These are phyloP conservation scores for Orbilia quercus DNA, from an alignment of 2,329 filamentous ascomycete species.

Conservation along the genomic window DNA sequence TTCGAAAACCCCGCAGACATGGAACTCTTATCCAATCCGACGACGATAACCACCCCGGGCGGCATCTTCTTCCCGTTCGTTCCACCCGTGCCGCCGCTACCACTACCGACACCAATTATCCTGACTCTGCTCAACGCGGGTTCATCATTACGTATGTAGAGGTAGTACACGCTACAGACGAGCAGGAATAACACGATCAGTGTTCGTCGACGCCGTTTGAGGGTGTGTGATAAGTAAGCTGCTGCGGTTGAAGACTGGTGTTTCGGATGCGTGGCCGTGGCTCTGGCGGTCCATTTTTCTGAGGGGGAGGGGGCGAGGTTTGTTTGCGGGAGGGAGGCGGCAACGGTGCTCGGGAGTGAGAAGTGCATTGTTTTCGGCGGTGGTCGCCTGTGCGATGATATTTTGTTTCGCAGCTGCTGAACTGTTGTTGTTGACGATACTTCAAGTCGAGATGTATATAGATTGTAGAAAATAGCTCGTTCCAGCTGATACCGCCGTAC, in stretches of 20 bases:
- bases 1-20: conserved; percentile 76
- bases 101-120: no score
- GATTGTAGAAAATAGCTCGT: no score
- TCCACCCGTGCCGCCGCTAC: conserved; percentile 60
- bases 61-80: conserved; percentile 63
- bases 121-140: background rate
- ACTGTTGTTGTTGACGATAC: no score
- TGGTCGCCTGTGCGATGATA: background rate
- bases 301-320: conserved; percentile 9
- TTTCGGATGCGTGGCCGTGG: conserved; percentile 27
- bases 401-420: background rate
- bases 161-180: conserved; percentile 51
- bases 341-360: conserved; percentile 58
- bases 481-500: no score
- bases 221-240: conserved; percentile 28
- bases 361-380: conserved; percentile 58
- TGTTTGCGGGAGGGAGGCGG: conserved; percentile 56
- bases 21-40: conserved; percentile 77
- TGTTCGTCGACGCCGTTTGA: conserved; percentile 56
- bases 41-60: conserved; percentile 79
- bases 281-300: conserved; percentile 50
- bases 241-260: conserved; percentile 24
- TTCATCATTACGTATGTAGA: conserved; percentile 55
- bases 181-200: conserved; percentile 58
- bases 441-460: no score